Percentiles rank a stretch among this genome's conserved stretches.
These are phyloP conservation scores for Fusarium brevicatenulatum DNA, from an alignment of 2,329 filamentous ascomycete species.

Conservation along the genomic window DNA sequence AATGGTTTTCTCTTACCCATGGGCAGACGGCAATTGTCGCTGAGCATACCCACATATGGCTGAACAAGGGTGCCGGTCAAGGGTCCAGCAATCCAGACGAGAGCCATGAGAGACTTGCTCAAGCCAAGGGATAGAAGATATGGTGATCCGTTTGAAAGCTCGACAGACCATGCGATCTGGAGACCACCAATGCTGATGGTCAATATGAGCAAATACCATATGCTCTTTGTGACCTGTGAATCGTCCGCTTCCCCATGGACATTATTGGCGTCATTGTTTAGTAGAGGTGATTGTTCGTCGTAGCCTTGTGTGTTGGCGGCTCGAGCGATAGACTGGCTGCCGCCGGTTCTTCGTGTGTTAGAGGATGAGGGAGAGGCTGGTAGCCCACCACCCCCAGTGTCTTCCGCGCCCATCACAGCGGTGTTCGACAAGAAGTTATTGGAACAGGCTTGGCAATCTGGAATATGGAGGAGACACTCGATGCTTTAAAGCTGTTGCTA, in stretches of 20 bases:
- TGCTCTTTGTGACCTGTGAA: constrained; percentile 76
- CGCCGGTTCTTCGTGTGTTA: constrained; percentile 16
- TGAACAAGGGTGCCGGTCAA: constrained; percentile 82
- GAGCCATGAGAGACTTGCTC: constrained; percentile 83
- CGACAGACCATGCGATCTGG: constrained; percentile 95
- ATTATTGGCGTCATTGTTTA: constrained; percentile 33
- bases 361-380: constrained; percentile 14
- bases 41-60: constrained; percentile 83
- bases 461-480: constrained; percentile 5
- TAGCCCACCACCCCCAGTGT: constrained; percentile 3
- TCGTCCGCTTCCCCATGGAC: constrained; percentile 36
- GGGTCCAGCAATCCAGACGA: constrained; percentile 87
- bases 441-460: constrained; percentile 10
- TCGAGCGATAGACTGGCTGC: constrained; percentile 33
- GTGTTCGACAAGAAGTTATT: constrained; percentile 2
- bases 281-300: constrained; percentile 48
- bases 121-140: constrained; percentile 83
- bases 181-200: constrained; percentile 88
- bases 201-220: constrained; percentile 86
- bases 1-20: constrained; percentile 87
- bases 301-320: constrained; percentile 17
- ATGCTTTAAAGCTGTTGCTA: constrained; percentile 16
- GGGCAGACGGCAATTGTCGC: constrained; percentile 77
- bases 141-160: constrained; percentile 91
- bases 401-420: constrained; percentile 28